Percentiles rank a stretch among this genome's conserved stretches.
Evolutionary conservation across 2,329 filamentous ascomycete genomes (phyloP).

Genomic region (Cladosporium sp.): DNA sequence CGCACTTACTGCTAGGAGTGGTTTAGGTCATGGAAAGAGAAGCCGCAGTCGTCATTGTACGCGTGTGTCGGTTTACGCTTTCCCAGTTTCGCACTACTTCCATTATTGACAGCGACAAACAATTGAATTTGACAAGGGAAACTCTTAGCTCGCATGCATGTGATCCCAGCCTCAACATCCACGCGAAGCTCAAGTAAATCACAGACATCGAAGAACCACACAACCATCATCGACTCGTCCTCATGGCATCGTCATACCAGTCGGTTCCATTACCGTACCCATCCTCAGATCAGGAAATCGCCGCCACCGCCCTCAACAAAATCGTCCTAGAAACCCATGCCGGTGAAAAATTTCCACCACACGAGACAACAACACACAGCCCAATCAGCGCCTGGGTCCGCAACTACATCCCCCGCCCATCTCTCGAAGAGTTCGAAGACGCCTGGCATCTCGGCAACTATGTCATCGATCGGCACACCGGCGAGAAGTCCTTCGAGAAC

Average conservation of each 20-base stretch:
- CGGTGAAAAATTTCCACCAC: neutral
- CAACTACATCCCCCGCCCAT: constrained; percentile 30
- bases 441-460: constrained; percentile 48
- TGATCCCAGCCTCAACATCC: neutral
- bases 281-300: neutral
- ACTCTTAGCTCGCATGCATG: neutral
- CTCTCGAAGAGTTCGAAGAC: constrained; percentile 39
- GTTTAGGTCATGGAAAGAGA: neutral
- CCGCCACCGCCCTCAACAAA: neutral
- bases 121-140: neutral
- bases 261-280: neutral
- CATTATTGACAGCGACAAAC: neutral
- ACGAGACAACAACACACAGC: neutral
- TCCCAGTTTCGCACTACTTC: neutral
- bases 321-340: neutral
- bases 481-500: constrained; percentile 44
- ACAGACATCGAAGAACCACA: neutral
- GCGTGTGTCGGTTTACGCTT: neutral
- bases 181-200: neutral
- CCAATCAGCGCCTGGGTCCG: constrained; percentile 24
- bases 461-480: constrained; percentile 45
- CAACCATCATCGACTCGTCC: neutral
- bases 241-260: neutral
- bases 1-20: neutral
- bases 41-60: neutral